These are phyloP conservation scores for Fraxinus paxiana DNA, from an alignment of 305 asterid species.

Conservation along the genomic window DNA sequence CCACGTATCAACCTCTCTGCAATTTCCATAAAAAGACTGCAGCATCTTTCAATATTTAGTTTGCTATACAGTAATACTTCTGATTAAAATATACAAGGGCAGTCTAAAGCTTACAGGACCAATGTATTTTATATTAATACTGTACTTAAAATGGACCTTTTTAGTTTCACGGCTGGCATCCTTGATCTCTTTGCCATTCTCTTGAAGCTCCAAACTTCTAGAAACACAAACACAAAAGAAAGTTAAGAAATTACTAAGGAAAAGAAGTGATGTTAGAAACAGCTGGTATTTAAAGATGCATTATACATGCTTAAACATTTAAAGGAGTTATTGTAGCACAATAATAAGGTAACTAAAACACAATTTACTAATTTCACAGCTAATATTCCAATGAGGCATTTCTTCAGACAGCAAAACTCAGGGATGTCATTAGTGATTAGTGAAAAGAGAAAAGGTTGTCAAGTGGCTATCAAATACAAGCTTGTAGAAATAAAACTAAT, in stretches of 20 bases:
- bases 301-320: conserved; percentile 9
- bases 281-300: neutral
- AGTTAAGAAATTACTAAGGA: conserved; percentile 11
- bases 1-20: neutral
- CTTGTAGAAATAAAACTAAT: neutral
- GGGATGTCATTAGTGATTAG: neutral
- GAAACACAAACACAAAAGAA: conserved; percentile 24
- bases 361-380: neutral
- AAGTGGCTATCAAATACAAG: neutral
- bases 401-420: neutral
- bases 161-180: conserved; percentile 39
- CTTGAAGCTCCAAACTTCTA: conserved; percentile 44
- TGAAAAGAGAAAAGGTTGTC: neutral
- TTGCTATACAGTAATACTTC: conserved; percentile 12
- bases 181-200: conserved; percentile 34
- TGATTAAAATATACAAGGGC: neutral
- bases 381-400: neutral
- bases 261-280: conserved; percentile 12
- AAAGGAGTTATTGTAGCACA: neutral
- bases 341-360: conserved; percentile 4
- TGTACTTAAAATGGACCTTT: conserved; percentile 39
- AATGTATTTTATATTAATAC: conserved; percentile 5
- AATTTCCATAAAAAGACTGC: conserved; percentile 1
- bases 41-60: neutral
- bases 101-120: conserved; percentile 9